Evolutionary conservation across 306 rosid genomes (phyloP).

Genomic region (Cicer bijugum): DNA sequence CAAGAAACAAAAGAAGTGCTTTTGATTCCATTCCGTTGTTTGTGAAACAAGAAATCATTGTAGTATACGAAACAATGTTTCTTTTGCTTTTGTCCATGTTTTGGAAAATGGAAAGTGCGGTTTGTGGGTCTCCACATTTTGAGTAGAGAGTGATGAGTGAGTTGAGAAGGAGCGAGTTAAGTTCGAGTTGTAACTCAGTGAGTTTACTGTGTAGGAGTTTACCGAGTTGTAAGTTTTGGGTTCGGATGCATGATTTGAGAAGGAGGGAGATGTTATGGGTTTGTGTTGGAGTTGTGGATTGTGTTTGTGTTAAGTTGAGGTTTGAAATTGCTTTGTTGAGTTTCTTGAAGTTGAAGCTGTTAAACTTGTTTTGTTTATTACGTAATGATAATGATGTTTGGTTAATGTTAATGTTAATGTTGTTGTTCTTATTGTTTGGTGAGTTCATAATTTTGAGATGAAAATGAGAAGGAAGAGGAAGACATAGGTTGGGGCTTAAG

Average conservation of each 20-base stretch:
- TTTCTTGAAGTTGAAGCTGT: slow-evolving; percentile 26
- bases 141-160: slow-evolving; percentile 68
- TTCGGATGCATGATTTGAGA: slow-evolving; percentile 63
- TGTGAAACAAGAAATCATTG: slow-evolving; percentile 63
- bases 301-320: slow-evolving; percentile 38
- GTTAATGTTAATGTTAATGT: background rate
- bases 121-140: slow-evolving; percentile 50
- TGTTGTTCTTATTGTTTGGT: background rate
- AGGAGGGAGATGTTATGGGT: slow-evolving; percentile 49
- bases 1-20: slow-evolving; percentile 51
- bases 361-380: background rate
- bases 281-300: background rate
- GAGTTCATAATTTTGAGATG: slow-evolving; percentile 8
- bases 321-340: slow-evolving; percentile 54
- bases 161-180: slow-evolving; percentile 57
- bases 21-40: slow-evolving; percentile 47
- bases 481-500: slow-evolving; percentile 12
- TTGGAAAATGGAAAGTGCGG: slow-evolving; percentile 48
- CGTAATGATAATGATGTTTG: background rate
- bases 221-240: slow-evolving; percentile 50
- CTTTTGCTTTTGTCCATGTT: slow-evolving; percentile 41
- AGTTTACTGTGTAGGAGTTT: slow-evolving; percentile 57
- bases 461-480: slow-evolving; percentile 1
- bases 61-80: slow-evolving; percentile 60
- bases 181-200: slow-evolving; percentile 45